These are phyloP conservation scores for Pouteria campechiana DNA, from an alignment of 179 eudicot species.

Conservation along the genomic window DNA sequence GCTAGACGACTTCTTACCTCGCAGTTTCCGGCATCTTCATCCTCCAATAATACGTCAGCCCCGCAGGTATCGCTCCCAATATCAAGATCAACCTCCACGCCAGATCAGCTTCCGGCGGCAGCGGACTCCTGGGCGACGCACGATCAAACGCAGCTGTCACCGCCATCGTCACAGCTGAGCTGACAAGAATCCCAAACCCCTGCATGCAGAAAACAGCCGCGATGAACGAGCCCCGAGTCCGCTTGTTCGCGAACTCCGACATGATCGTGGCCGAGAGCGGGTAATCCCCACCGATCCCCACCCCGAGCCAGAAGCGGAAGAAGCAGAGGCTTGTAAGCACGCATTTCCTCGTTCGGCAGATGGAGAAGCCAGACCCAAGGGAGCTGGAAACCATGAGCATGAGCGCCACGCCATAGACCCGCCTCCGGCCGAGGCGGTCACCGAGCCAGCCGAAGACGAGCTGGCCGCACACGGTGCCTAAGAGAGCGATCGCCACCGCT, in stretches of 20 bases:
- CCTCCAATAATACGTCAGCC: slow-evolving; percentile 53
- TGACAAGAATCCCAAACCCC: slow-evolving; percentile 39
- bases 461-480: slow-evolving; percentile 37
- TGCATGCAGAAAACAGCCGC: slow-evolving; percentile 56
- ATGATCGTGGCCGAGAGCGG: slow-evolving; percentile 52
- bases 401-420: slow-evolving; percentile 29
- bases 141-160: slow-evolving; percentile 32
- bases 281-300: slow-evolving; percentile 53
- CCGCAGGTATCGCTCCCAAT: slow-evolving; percentile 53
- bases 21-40: slow-evolving; percentile 71
- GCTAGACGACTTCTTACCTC: slow-evolving; percentile 12
- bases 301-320: slow-evolving; percentile 31
- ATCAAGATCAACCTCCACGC: slow-evolving; percentile 55
- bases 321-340: slow-evolving; percentile 23
- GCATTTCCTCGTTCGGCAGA: slow-evolving; percentile 13
- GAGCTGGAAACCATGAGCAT: slow-evolving; percentile 34
- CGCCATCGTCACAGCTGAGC: slow-evolving; percentile 33
- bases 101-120: slow-evolving; percentile 24
- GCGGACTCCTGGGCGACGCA: neutral
- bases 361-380: slow-evolving; percentile 33
- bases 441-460: slow-evolving; percentile 39
- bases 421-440: slow-evolving; percentile 24
- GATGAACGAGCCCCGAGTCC: slow-evolving; percentile 37
- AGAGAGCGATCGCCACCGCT: slow-evolving; percentile 21
- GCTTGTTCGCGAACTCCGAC: slow-evolving; percentile 51